Conservation (phyloP, 2,329 filamentous ascomycete species). For the Pseudonectria buxi region DNA sequence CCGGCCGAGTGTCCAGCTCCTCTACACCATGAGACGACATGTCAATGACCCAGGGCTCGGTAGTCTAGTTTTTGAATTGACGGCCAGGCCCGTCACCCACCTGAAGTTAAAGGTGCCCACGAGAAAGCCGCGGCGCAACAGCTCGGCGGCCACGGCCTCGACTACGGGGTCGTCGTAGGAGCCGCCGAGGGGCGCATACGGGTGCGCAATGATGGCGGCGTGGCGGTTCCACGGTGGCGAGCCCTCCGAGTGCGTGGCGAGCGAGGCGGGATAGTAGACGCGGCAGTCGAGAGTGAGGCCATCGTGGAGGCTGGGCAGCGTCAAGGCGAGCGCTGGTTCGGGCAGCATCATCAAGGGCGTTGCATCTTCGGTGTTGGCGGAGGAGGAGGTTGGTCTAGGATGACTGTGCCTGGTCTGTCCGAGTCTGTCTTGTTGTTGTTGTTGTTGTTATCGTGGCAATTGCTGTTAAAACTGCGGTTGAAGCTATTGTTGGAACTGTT, state of each 20-base stretch:
- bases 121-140: slow-evolving; percentile 65
- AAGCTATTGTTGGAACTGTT: too few species aligned
- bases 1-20: slow-evolving; percentile 70
- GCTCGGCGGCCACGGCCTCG: slow-evolving; percentile 52
- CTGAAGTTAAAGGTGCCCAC: slow-evolving; percentile 91
- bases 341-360: slow-evolving; percentile 40
- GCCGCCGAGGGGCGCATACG: slow-evolving; percentile 83
- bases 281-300: slow-evolving; percentile 70
- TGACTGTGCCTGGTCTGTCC: too few species aligned
- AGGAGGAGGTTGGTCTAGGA: too few species aligned
- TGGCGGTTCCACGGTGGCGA: slow-evolving; percentile 39
- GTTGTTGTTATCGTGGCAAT: too few species aligned
- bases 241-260: slow-evolving; percentile 24
- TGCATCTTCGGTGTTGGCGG: slow-evolving; percentile 2
- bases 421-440: too few species aligned
- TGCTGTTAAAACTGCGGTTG: too few species aligned
- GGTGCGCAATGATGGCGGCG: slow-evolving; percentile 71
- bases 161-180: slow-evolving; percentile 78
- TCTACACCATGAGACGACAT: slow-evolving; percentile 38
- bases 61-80: too few species aligned
- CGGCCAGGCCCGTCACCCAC: too few species aligned
- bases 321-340: slow-evolving; percentile 57
- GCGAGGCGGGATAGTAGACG: slow-evolving; percentile 62
- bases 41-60: too few species aligned
- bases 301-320: slow-evolving; percentile 80